Evolutionary conservation across 257 asterid genomes (phyloP).

Genomic region (Avicennia marina): DNA sequence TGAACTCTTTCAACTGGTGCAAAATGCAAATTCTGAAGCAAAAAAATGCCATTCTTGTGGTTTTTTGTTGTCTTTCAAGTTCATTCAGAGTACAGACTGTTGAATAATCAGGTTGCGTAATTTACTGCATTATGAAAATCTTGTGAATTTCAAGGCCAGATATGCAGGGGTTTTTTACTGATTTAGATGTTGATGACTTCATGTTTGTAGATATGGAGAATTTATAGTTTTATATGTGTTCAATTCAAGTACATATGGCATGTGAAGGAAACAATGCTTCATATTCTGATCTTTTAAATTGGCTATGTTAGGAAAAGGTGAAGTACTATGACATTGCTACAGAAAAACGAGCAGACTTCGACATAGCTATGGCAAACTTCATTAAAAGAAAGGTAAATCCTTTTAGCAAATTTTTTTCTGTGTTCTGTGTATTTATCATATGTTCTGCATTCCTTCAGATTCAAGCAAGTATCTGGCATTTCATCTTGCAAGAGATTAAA

Average conservation of each 20-base stretch:
- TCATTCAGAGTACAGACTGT: not conserved
- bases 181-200: not conserved
- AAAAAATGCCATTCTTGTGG: not conserved
- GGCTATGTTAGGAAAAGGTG: constrained; percentile 68
- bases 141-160: constrained; percentile 3
- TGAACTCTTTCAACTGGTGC: not conserved
- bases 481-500: not conserved
- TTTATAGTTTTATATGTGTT: not conserved
- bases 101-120: not conserved
- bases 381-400: constrained; percentile 51
- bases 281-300: constrained; percentile 6
- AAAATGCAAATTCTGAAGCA: not conserved
- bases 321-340: constrained; percentile 89
- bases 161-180: not conserved
- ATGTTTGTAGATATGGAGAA: not conserved
- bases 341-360: constrained; percentile 87
- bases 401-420: not conserved
- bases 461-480: not conserved
- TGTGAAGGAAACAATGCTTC: not conserved
- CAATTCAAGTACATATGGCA: not conserved
- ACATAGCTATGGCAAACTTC: constrained; percentile 62
- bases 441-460: not conserved
- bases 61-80: not conserved
- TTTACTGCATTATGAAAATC: constrained; percentile 2
- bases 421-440: not conserved